These are phyloP conservation scores for Cryptosporidium viatorum DNA, from an alignment of 169 alveolate species.

Conservation along the genomic window DNA sequence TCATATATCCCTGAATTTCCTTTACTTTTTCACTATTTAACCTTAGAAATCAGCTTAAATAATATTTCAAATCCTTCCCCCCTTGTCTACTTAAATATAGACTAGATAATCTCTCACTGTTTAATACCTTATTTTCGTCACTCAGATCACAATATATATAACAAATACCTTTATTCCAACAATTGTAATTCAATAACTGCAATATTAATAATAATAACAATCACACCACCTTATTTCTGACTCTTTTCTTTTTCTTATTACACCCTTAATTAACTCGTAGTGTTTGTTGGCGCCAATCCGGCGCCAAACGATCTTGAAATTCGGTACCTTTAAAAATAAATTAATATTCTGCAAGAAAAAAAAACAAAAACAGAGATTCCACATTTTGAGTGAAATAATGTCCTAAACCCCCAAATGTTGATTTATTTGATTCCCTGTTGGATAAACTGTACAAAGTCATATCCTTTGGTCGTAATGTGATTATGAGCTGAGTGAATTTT, in stretches of 20 bases:
- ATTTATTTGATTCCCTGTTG: constrained; percentile 84
- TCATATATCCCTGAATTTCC: neutral
- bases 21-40: neutral
- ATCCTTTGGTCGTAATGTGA: constrained; percentile 83
- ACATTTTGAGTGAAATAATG: neutral
- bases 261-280: constrained; percentile 18
- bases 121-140: neutral
- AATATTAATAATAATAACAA: neutral
- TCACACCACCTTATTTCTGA: neutral
- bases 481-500: constrained; percentile 82
- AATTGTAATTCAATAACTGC: neutral
- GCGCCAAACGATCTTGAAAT: constrained; percentile 28
- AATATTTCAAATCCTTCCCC: neutral
- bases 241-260: neutral
- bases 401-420: too few species aligned
- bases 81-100: neutral
- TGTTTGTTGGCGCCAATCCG: neutral
- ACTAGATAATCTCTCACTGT: neutral
- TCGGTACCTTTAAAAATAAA: neutral
- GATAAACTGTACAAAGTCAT: constrained; percentile 84
- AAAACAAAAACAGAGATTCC: too few species aligned
- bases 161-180: neutral
- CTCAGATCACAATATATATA: too few species aligned
- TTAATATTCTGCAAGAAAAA: neutral
- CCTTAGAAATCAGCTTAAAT: neutral